These are phyloP conservation scores for Fusarium paranaense DNA, from an alignment of 2,329 filamentous ascomycete species.

Conservation along the genomic window DNA sequence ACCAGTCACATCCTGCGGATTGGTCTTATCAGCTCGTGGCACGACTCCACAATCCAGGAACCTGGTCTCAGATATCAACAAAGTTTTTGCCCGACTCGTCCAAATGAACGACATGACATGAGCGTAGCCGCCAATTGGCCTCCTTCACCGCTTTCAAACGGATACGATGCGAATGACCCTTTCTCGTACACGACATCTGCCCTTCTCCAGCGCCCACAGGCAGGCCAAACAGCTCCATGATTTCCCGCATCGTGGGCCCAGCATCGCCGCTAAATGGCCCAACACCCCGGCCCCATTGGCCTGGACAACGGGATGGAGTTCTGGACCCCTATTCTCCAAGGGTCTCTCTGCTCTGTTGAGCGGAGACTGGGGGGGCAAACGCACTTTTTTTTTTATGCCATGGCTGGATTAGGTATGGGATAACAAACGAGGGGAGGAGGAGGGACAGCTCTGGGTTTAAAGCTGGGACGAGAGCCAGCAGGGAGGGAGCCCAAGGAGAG, in stretches of 20 bases:
- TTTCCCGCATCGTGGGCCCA: slow-evolving; percentile 39
- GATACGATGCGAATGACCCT: neutral
- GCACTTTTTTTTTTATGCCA: slow-evolving; percentile 29
- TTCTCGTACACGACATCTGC: neutral
- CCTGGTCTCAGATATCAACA: slow-evolving; percentile 13
- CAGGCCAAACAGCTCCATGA: slow-evolving; percentile 28
- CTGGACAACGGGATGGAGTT: neutral
- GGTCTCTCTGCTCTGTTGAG: slow-evolving; percentile 7
- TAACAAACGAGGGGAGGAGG: neutral
- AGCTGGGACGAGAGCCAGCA: neutral
- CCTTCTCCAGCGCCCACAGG: neutral
- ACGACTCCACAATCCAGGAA: slow-evolving; percentile 30
- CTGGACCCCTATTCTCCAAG: slow-evolving; percentile 41
- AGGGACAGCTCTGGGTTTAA: neutral
- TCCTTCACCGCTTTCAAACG: neutral
- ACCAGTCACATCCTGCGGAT: slow-evolving; percentile 19
- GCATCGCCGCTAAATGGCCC: slow-evolving; percentile 17
- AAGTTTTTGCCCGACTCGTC: neutral
- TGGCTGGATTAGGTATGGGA: slow-evolving; percentile 39
- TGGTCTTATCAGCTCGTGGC: slow-evolving; percentile 12
- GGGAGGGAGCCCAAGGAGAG: neutral
- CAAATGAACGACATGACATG: neutral
- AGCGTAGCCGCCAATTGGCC: neutral
- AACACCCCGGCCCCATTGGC: slow-evolving; percentile 34
- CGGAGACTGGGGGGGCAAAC: slow-evolving; percentile 4